Evolutionary conservation across 768 basidiomycete genomes (phyloP), one percentile per base, ranked within the genome.

Genomic region (Amanita thiersii): DNA sequence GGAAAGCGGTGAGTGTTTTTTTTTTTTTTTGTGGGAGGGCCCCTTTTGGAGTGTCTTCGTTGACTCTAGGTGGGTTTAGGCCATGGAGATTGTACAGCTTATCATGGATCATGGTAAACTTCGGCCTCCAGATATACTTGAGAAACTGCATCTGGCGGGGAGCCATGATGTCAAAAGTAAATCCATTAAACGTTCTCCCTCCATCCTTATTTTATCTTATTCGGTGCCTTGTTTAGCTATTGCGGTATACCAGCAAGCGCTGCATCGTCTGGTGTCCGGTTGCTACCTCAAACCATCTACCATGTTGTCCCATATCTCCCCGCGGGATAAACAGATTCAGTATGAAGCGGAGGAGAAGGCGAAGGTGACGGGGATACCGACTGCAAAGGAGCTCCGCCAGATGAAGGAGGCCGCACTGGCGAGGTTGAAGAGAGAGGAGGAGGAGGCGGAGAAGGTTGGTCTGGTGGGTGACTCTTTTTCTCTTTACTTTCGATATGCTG

Each of bases 101-200:
- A 66, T 94, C 19, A 64, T 94, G 40, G 79, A 91, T 53, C 82
- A 90, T 54, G 93, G 93, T 26, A 93, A 91, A 58, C 72, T 94
- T 52, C 77, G 78, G 36, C 71, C 80, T 2, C 77, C 76, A 51
- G 82, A 90, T 43, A 77, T 94, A 35, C 49, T 85, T 18, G 62
- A 68, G 12, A 58, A 62, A 29, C 58, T 81, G 20, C 69, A n/a
- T n/a, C n/a, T n/a, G n/a, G n/a, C n/a, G n/a, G n/a, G 73, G 7
- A 60, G 64, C 11, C 62, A 61, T 44, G 77, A 86, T 50, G 56
- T 67, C 9, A 83, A 81, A 63, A 65, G 87, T 85, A 52, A 30
- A 15, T 25, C 14, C n/a, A n/a, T 26, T 14, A 23, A 28, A 36
- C 31, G 23, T 12, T 21, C 25, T 33, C 12, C 35, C 39, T 23